Conservation (phyloP, 805 yeast genomes). For the Candida coquimbonensis region DNA sequence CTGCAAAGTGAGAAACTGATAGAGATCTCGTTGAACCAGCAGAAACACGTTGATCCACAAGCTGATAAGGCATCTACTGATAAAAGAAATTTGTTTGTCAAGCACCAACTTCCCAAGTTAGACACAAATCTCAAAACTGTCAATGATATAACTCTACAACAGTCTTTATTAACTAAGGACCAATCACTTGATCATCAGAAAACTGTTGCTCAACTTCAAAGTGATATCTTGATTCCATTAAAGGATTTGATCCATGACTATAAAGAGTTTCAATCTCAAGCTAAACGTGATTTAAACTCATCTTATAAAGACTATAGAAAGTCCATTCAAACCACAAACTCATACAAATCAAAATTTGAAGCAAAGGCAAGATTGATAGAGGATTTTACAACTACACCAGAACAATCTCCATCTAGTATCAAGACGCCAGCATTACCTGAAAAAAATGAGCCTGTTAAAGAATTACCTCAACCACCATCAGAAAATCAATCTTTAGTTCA, state of each 20-base stretch:
- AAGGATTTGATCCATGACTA: slow-evolving; percentile 20
- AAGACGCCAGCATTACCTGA: not conserved
- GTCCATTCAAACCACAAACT: slow-evolving; percentile 3
- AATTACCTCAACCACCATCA: not conserved
- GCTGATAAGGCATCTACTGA: not conserved
- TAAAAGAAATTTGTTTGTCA: not conserved
- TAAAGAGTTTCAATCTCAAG: slow-evolving; percentile 6
- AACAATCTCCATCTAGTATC: not conserved
- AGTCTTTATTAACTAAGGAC: slow-evolving; percentile 4
- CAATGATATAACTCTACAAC: slow-evolving; percentile 2
- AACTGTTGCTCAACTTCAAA: slow-evolving; percentile 7
- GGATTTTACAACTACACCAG: slow-evolving; percentile 4
- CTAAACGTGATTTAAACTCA: slow-evolving; percentile 6
- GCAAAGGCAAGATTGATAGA: slow-evolving; percentile 13
- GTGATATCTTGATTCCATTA: slow-evolving; percentile 11
- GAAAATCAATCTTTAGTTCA: not conserved
- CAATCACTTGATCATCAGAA: slow-evolving; percentile 2
- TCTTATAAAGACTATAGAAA: slow-evolving; percentile 7
- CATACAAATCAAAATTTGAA: slow-evolving; percentile 11
- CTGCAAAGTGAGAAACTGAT: slow-evolving; percentile 8
- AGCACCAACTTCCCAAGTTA: slow-evolving; percentile 1
- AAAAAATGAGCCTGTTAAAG: not conserved
- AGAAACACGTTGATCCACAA: slow-evolving; percentile 4
- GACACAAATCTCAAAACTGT: slow-evolving; percentile 3
- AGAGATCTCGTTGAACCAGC: slow-evolving; percentile 5